phyloP scores from a whole-genome alignment of 345 rosid species.

The Adansonia digitata region DNA sequence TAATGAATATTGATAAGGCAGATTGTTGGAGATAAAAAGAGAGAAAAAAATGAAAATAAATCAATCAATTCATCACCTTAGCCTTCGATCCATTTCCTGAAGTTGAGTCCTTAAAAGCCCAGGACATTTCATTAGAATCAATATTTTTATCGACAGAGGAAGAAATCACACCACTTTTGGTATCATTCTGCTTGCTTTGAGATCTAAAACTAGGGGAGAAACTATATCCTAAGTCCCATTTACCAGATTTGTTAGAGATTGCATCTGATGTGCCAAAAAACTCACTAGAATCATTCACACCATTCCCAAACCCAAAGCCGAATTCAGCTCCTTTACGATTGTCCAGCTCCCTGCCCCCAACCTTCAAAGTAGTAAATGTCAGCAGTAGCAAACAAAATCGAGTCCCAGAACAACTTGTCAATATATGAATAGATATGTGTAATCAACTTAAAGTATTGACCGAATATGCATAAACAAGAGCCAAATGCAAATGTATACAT shows the following conservation, averaged over 20 bases:
- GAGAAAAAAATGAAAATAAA: neutral
- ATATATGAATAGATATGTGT: neutral
- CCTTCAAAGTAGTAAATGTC: slow-evolving; percentile 29
- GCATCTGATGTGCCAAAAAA: slow-evolving; percentile 18
- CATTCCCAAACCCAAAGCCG: slow-evolving; percentile 21
- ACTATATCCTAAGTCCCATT: slow-evolving; percentile 37
- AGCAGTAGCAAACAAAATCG: slow-evolving; percentile 17
- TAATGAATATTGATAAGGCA: neutral
- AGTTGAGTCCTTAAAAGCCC: slow-evolving; percentile 46
- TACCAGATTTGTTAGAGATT: slow-evolving; percentile 26
- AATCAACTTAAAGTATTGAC: neutral
- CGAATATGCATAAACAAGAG: neutral
- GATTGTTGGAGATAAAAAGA: neutral
- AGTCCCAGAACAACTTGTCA: neutral
- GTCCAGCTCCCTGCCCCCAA: slow-evolving; percentile 17
- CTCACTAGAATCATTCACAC: slow-evolving; percentile 9
- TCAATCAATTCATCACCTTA: slow-evolving; percentile 34
- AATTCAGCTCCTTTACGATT: slow-evolving; percentile 9
- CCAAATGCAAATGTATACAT: neutral
- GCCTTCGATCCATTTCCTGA: slow-evolving; percentile 33
- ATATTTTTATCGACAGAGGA: slow-evolving; percentile 19
- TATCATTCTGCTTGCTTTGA: slow-evolving; percentile 23
- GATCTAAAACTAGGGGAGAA: slow-evolving; percentile 17
- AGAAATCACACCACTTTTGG: slow-evolving; percentile 15
- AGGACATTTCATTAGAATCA: slow-evolving; percentile 30